phyloP scores from a whole-genome alignment of 2,329 filamentous ascomycete species.

The Ceratocystis cacaofunesta region DNA sequence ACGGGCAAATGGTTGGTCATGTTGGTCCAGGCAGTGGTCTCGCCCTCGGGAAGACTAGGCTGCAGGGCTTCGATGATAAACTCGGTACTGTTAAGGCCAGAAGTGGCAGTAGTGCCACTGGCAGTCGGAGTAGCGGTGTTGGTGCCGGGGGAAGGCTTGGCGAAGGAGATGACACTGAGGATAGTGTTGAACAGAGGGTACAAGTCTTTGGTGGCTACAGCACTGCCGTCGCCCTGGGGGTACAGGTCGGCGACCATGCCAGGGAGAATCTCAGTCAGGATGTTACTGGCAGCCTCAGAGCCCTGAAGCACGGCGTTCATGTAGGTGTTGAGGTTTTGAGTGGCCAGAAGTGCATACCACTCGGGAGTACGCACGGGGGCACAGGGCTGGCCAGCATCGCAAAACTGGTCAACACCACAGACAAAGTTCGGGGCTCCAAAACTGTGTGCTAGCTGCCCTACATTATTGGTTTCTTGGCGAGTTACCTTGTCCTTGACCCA shows the following conservation, averaged over 20 bases:
- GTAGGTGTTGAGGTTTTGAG: conserved; percentile 17
- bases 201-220: conserved; percentile 15
- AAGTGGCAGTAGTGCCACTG: neutral
- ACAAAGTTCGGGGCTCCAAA: conserved; percentile 18
- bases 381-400: conserved; percentile 18
- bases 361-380: conserved; percentile 15
- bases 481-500: conserved; percentile 14
- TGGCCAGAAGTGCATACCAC: conserved; percentile 17
- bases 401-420: conserved; percentile 15
- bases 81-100: neutral
- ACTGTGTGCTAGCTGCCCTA: conserved; percentile 15
- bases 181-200: conserved; percentile 14
- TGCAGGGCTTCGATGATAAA: neutral
- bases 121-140: neutral
- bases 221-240: conserved; percentile 13
- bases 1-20: conserved; percentile 6
- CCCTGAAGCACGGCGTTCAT: conserved; percentile 16
- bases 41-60: neutral
- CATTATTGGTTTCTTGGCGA: conserved; percentile 8
- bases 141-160: conserved; percentile 1
- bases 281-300: conserved; percentile 15
- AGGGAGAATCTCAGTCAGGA: conserved; percentile 15
- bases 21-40: conserved; percentile 5
- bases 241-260: conserved; percentile 17
- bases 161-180: conserved; percentile 15